Evolutionary conservation across 2,329 filamentous ascomycete species (phyloP).

Genomic region (Monosporascus sp.): DNA sequence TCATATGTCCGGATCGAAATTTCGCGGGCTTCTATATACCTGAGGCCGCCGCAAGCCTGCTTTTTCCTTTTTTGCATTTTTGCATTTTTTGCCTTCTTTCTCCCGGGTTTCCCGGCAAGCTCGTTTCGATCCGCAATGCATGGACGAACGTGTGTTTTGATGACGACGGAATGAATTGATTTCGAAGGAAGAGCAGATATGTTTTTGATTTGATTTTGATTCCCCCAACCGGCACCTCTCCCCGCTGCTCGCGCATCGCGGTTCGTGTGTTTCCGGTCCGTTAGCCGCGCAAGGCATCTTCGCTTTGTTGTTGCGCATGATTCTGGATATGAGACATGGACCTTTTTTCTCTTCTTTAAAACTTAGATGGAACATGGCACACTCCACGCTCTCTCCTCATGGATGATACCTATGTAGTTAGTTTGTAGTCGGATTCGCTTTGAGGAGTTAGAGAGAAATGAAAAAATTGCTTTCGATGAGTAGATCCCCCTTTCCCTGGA

Average conservation of each 20-base stretch:
- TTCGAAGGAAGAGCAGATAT: no score
- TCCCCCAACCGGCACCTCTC: no score
- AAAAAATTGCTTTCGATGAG: not conserved
- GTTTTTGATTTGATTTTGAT: no score
- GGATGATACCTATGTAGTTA: conserved; percentile 21
- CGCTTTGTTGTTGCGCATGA: conserved; percentile 6
- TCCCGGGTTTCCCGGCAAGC: conserved; percentile 1
- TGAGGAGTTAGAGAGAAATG: conserved; percentile 1
- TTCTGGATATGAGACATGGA: not conserved
- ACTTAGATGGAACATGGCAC: conserved; percentile 1
- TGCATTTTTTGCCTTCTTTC: not conserved
- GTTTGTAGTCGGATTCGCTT: conserved; percentile 5
- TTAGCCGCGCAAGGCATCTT: no score
- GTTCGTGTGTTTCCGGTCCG: no score
- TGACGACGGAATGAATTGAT: no score
- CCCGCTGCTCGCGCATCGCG: no score
- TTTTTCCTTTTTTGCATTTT: not conserved
- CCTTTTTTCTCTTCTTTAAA: conserved; percentile 2
- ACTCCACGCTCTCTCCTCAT: not conserved
- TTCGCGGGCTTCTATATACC: no score
- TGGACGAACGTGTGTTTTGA: no score
- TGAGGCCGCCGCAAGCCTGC: no score
- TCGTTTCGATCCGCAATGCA: conserved; percentile 5
- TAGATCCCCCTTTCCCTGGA: not conserved
- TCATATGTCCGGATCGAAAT: no score